Evolutionary conservation across 2,329 filamentous ascomycete genomes (phyloP).

Genomic region (Epichloe gansuensis): DNA sequence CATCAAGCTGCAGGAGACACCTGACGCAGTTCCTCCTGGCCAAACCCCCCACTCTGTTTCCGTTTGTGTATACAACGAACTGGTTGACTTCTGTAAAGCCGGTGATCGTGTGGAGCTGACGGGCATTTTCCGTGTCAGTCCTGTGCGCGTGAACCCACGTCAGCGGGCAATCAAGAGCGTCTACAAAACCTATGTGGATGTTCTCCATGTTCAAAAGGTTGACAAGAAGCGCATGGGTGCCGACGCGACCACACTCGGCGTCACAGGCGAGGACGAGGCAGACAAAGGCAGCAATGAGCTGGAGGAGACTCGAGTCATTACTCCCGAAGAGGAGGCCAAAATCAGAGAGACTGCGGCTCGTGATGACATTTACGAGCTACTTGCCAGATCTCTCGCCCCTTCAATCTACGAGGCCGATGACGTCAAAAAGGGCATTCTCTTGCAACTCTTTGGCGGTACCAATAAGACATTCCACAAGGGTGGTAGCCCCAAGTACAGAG

Average conservation of each 20-base stretch:
- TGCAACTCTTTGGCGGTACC: slow-evolving; percentile 92
- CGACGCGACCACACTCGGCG: slow-evolving; percentile 76
- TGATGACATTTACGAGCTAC: slow-evolving; percentile 82
- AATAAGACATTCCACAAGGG: slow-evolving; percentile 98
- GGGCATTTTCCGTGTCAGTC: slow-evolving; percentile 90
- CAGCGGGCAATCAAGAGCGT: slow-evolving; percentile 88
- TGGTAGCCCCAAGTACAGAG: slow-evolving; percentile 86
- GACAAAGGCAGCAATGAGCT: slow-evolving; percentile 58
- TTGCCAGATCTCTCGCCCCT: slow-evolving; percentile 80
- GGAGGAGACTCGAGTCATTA: slow-evolving; percentile 73
- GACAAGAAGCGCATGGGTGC: slow-evolving; percentile 91
- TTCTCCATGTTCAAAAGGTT: slow-evolving; percentile 89
- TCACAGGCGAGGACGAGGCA: slow-evolving; percentile 56
- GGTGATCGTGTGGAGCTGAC: slow-evolving; percentile 94
- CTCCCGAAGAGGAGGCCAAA: slow-evolving; percentile 74
- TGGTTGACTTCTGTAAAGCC: slow-evolving; percentile 95
- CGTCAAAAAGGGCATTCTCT: slow-evolving; percentile 93
- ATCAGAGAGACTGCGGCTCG: slow-evolving; percentile 71
- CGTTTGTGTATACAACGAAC: slow-evolving; percentile 88
- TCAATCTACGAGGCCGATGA: slow-evolving; percentile 98
- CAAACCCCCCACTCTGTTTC: slow-evolving; percentile 97
- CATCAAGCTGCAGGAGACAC: slow-evolving; percentile 96
- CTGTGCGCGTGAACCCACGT: slow-evolving; percentile 85
- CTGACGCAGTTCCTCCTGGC: slow-evolving; percentile 84
- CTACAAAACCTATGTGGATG: slow-evolving; percentile 96